These are phyloP conservation scores for Martiniozyma abietophila DNA, from an alignment of 805 yeast genomes.

Conservation along the genomic window DNA sequence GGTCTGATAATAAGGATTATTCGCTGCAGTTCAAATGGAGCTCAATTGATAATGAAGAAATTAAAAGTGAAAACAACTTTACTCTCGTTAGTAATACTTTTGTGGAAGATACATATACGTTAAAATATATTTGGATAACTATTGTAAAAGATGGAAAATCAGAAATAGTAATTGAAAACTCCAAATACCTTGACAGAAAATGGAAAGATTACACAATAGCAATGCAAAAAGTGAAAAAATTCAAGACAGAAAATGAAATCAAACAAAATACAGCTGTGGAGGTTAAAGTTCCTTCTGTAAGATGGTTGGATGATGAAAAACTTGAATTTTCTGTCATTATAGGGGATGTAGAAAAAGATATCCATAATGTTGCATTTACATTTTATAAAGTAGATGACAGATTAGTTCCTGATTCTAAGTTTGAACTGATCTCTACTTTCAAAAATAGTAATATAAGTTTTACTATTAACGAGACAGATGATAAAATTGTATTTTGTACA, in stretches of 20 bases:
- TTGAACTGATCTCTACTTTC: slow-evolving; percentile 3
- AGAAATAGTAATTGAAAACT: too few species aligned
- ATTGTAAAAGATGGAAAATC: too few species aligned
- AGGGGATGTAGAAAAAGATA: slow-evolving; percentile 14
- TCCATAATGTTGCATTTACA: slow-evolving; percentile 12
- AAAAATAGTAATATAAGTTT: slow-evolving; percentile 10
- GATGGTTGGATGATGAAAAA: slow-evolving; percentile 23
- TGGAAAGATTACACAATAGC: too few species aligned
- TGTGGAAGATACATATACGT: slow-evolving; percentile 2
- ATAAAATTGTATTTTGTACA: slow-evolving; percentile 13
- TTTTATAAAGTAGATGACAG: slow-evolving; percentile 25
- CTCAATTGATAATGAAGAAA: neutral
- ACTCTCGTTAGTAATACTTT: slow-evolving; percentile 2
- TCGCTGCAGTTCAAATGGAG: slow-evolving; percentile 3
- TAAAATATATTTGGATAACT: too few species aligned
- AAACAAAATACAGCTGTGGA: slow-evolving; percentile 15
- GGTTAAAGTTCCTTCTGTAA: slow-evolving; percentile 16
- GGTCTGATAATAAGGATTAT: neutral
- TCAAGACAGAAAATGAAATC: slow-evolving; percentile 2
- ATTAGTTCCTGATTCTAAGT: slow-evolving; percentile 16
- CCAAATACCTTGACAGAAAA: too few species aligned
- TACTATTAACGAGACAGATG: slow-evolving; percentile 11
- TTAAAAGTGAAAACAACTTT: neutral
- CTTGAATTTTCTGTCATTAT: slow-evolving; percentile 15
- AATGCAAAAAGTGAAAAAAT: too few species aligned